phyloP scores from a whole-genome alignment of 257 asterid species.

The Prunella vulgaris region DNA sequence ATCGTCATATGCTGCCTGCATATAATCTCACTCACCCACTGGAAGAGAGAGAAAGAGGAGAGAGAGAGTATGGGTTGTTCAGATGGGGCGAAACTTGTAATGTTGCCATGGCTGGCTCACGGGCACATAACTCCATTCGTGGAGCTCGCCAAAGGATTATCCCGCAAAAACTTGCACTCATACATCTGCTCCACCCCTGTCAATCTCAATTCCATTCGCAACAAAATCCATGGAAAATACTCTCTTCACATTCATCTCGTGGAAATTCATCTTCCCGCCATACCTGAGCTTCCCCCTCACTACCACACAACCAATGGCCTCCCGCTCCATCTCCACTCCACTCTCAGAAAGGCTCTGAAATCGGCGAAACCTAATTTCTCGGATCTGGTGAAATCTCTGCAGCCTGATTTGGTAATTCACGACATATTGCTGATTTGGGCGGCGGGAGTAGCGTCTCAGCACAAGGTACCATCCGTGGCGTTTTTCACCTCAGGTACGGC shows the following conservation, averaged over 20 bases:
- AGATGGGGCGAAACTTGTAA: conserved; percentile 19
- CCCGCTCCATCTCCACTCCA: conserved; percentile 42
- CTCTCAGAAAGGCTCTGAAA: conserved; percentile 31
- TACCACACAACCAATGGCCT: conserved; percentile 18
- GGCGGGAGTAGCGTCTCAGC: conserved; percentile 14
- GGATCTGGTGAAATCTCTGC: conserved; percentile 5
- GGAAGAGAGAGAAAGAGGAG: no score
- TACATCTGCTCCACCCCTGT: conserved; percentile 41
- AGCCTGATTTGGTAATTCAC: conserved; percentile 40
- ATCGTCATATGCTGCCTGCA: no score
- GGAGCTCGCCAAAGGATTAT: conserved; percentile 48
- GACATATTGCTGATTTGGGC: conserved; percentile 42
- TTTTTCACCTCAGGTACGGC: conserved; percentile 36
- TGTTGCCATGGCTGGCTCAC: conserved; percentile 58
- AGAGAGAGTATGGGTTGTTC: background rate
- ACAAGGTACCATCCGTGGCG: conserved; percentile 21
- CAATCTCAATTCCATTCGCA: conserved; percentile 35
- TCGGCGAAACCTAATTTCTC: conserved; percentile 30
- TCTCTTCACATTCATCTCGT: conserved; percentile 28
- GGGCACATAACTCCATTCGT: conserved; percentile 55
- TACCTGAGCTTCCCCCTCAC: conserved; percentile 41
- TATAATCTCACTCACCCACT: no score
- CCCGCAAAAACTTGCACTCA: conserved; percentile 20
- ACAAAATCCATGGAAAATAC: conserved; percentile 21
- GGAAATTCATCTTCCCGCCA: conserved; percentile 33